phyloP scores from a whole-genome alignment of 139 green algal genomes.

The Chlorella sp. region DNA sequence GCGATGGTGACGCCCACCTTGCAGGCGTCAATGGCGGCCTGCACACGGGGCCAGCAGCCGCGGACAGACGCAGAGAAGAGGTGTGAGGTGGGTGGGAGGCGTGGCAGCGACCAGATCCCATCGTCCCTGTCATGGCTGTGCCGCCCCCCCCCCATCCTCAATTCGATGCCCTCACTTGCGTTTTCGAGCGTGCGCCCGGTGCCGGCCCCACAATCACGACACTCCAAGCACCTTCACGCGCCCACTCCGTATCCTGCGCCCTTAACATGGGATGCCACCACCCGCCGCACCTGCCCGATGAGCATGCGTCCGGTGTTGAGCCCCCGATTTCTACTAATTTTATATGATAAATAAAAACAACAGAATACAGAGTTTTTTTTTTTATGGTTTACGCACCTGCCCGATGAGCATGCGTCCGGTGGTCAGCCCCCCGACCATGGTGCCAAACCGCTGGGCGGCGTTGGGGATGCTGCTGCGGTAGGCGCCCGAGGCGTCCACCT shows the following conservation, averaged over 20 bases:
- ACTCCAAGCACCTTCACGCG: neutral
- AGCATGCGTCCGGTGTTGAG: conserved; percentile 52
- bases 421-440: conserved; percentile 81
- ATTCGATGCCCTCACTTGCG: no score
- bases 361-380: no score
- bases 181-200: no score
- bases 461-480: conserved; percentile 76
- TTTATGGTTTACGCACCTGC: no score
- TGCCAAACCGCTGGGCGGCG: conserved; percentile 80
- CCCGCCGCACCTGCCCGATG: neutral
- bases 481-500: conserved; percentile 29
- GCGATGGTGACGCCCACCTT: conserved; percentile 89
- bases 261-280: no score
- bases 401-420: conserved; percentile 29
- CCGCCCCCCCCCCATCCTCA: no score
- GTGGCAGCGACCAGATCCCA: no score
- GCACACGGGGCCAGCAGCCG: neutral
- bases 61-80: no score
- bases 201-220: neutral
- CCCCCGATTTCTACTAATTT: no score
- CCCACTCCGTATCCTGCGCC: neutral
- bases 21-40: conserved; percentile 78
- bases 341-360: no score
- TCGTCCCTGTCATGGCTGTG: no score
- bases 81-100: neutral